A percentile compares a stretch with the other conserved stretches of the same genome.
Conservation (phyloP, 768 basidiomycete species). For the Suillus spraguei region DNA sequence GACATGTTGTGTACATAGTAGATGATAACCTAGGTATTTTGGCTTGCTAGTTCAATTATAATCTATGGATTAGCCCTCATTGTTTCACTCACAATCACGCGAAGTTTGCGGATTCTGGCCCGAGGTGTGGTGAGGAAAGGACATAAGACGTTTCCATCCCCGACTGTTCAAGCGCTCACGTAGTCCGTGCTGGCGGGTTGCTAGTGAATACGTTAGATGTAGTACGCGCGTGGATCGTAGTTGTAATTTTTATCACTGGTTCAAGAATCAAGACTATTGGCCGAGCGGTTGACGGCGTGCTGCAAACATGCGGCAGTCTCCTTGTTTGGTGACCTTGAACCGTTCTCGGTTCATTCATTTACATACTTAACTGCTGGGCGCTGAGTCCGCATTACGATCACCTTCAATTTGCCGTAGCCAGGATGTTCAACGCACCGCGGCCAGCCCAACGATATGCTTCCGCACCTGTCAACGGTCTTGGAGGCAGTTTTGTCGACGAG, state of each 20-base stretch:
- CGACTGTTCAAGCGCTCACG: neutral
- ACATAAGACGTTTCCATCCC: neutral
- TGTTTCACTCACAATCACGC: neutral
- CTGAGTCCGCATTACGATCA: neutral
- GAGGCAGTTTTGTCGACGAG: conserved; percentile 74
- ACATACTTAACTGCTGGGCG: neutral
- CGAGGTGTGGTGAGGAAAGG: neutral
- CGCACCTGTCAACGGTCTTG: conserved; percentile 58
- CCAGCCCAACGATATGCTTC: conserved; percentile 68
- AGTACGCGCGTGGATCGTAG: neutral
- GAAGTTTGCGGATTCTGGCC: neutral
- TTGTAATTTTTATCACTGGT: neutral
- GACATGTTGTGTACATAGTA: neutral
- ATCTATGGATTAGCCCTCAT: neutral
- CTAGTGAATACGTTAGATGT: neutral
- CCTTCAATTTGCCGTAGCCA: conserved; percentile 17
- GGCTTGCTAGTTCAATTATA: neutral
- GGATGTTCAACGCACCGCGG: conserved; percentile 87
- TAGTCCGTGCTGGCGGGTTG: neutral
- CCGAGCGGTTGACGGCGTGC: neutral
- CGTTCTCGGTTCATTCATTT: neutral
- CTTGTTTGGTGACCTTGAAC: conserved; percentile 17
- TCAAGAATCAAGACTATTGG: neutral
- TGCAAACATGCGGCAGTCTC: conserved; percentile 14
- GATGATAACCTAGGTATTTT: neutral